Percentiles rank a stretch among this genome's conserved stretches.
These are phyloP conservation scores for Halenospora varia DNA, from an alignment of 495 filamentous ascomycete species.

Conservation along the genomic window DNA sequence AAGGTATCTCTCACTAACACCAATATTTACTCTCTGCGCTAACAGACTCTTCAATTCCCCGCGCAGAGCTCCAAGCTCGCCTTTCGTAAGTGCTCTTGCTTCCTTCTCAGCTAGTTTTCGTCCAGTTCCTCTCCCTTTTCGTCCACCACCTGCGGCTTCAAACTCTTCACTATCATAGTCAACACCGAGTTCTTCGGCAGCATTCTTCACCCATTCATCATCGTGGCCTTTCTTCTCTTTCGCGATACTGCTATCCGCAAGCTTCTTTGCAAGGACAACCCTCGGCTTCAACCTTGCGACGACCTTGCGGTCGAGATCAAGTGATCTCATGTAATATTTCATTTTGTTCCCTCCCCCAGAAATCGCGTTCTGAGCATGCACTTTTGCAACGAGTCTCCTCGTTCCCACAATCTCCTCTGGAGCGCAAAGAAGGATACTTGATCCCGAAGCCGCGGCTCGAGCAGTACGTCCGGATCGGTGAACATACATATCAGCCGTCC, in stretches of 20 bases:
- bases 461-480: slow-evolving; percentile 95
- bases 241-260: slow-evolving; percentile 76
- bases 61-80: slow-evolving; percentile 58
- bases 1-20: slow-evolving; percentile 88
- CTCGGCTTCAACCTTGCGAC: slow-evolving; percentile 71
- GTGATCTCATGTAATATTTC: slow-evolving; percentile 64
- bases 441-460: slow-evolving; percentile 69
- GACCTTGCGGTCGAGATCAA: slow-evolving; percentile 79
- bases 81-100: slow-evolving; percentile 62
- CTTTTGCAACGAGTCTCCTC: slow-evolving; percentile 78
- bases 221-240: slow-evolving; percentile 83
- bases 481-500: slow-evolving; percentile 88
- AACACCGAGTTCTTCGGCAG: slow-evolving; percentile 90
- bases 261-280: slow-evolving; percentile 70
- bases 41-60: slow-evolving; percentile 64
- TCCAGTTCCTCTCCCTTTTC: slow-evolving; percentile 60
- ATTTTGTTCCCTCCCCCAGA: slow-evolving; percentile 35
- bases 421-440: slow-evolving; percentile 81
- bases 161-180: slow-evolving; percentile 90
- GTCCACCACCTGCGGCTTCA: slow-evolving; percentile 56
- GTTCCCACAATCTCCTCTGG: slow-evolving; percentile 88
- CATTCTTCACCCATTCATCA: slow-evolving; percentile 76
- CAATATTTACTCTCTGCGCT: slow-evolving; percentile 75
- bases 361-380: slow-evolving; percentile 35
- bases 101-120: slow-evolving; percentile 72